Base-by-base conservation (phyloP, 305 asterid species). In the Fraxinus ornus region DNA sequence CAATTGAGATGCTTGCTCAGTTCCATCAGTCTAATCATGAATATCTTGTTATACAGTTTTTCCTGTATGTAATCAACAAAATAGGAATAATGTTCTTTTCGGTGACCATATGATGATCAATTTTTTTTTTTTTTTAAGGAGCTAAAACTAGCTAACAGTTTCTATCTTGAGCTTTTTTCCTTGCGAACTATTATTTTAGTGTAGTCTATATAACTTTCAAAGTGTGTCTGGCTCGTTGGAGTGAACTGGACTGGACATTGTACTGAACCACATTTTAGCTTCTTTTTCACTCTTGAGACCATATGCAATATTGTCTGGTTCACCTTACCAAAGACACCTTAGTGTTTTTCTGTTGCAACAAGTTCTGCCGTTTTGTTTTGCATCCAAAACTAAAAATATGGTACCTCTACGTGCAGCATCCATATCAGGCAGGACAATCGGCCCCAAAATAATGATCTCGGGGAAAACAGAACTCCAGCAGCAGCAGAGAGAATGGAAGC, bases 381-480 rank as follows among this genome's bases (percentile, higher is more conserved):
- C 21, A 30, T 70, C 41, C 5, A 32, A 70, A 17, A 13, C 76
- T 70, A 70, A 70, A 49, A 30, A 32, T 30, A 30, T 70, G 76
- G 22, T 12, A 70, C 76, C 41, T 28, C 35, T 15, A 15, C 22
- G 19, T 70, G 76, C 41, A 70, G 76, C 76, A 28, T 28, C 24
- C 39, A 32, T 70, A 70, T 30, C 76, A 70, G 76, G 76, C 44
- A 70, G 75, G 75, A 28, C 22, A n/a, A 28, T 70, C 76, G 35
- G 76, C 41, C 0, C 44, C 76, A 13, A 70, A 6, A 70, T 32
- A 15, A 30, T 70, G 76, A 15, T 30, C 44, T 13, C 2, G 12
- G 39, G 76, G 39, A 5, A 15, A 64, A 66, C n/a, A 26, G n/a
- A 30, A 26, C 7, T 4, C n/a, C 19, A 10, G 15, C 74, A 4